Evolutionary conservation across 2,329 filamentous ascomycete species (phyloP).

Genomic region (Elsinoe arachidis): DNA sequence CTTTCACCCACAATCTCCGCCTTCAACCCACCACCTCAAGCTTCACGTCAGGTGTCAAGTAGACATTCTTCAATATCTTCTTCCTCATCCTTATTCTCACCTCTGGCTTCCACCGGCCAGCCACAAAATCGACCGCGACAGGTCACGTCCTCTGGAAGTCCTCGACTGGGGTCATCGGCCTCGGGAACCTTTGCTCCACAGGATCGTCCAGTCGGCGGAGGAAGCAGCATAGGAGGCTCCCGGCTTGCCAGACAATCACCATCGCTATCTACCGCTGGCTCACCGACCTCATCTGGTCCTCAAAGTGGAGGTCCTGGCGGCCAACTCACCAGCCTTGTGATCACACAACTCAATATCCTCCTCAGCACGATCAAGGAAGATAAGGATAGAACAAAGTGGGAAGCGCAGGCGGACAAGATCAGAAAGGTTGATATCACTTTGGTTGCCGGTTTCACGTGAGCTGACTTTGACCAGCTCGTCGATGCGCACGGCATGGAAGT

Average conservation of each 20-base stretch:
- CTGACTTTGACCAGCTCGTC: conserved; percentile 59
- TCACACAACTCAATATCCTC: conserved; percentile 90
- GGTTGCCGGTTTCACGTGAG: background rate
- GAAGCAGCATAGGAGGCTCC: conserved; percentile 47
- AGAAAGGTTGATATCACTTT: conserved; percentile 61
- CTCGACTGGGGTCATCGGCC: conserved; percentile 48
- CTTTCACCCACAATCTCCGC: conserved; percentile 45
- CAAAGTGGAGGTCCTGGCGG: conserved; percentile 34
- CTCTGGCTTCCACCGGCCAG: conserved; percentile 41
- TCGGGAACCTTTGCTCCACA: conserved; percentile 41
- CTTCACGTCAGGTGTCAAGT: conserved; percentile 42
- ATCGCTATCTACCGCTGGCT: conserved; percentile 46
- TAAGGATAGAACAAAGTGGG: conserved; percentile 84
- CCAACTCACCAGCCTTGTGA: conserved; percentile 77
- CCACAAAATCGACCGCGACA: conserved; percentile 48
- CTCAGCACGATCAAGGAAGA: conserved; percentile 93
- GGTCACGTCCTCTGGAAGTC: conserved; percentile 45
- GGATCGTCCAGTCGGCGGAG: conserved; percentile 34
- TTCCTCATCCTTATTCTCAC: conserved; percentile 46
- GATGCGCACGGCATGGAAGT: conserved; percentile 99
- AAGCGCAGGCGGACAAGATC: conserved; percentile 82
- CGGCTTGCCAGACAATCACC: conserved; percentile 53
- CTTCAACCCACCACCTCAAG: conserved; percentile 45
- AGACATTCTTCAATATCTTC: conserved; percentile 49
- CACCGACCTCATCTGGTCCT: conserved; percentile 38